Evolutionary conservation across 2,329 filamentous ascomycete species (phyloP).

Genomic region (Akanthomyces dipterigenus): DNA sequence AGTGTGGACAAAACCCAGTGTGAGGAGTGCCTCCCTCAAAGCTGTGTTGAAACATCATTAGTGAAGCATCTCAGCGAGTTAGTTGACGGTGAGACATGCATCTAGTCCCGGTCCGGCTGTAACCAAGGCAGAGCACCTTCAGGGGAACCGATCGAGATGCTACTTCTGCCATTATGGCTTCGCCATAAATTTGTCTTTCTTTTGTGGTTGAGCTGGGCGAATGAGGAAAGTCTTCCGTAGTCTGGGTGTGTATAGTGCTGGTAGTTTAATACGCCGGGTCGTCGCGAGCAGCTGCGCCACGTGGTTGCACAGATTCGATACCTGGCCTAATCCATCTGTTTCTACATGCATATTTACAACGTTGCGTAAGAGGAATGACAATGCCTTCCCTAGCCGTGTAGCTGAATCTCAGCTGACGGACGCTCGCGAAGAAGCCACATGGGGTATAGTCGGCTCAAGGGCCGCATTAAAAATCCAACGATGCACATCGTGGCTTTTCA

Average conservation of each 20-base stretch:
- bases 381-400: background rate
- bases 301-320: background rate
- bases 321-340: background rate
- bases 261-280: background rate
- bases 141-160: background rate
- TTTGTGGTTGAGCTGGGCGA: background rate
- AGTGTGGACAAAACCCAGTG: background rate
- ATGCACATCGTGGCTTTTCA: no score
- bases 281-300: background rate
- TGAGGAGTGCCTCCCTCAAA: slow-evolving; percentile 2
- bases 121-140: slow-evolving; percentile 11
- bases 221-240: no score
- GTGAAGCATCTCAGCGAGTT: background rate
- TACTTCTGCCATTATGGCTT: background rate
- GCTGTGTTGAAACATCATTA: background rate
- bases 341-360: background rate
- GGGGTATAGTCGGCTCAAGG: background rate
- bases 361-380: background rate
- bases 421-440: background rate
- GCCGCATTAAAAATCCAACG: no score
- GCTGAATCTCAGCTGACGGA: background rate
- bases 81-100: background rate
- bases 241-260: background rate
- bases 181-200: no score
- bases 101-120: slow-evolving; percentile 6